These are phyloP conservation scores for Atkinsonella texensis DNA, from an alignment of 2,329 filamentous ascomycete genomes.

Conservation along the genomic window DNA sequence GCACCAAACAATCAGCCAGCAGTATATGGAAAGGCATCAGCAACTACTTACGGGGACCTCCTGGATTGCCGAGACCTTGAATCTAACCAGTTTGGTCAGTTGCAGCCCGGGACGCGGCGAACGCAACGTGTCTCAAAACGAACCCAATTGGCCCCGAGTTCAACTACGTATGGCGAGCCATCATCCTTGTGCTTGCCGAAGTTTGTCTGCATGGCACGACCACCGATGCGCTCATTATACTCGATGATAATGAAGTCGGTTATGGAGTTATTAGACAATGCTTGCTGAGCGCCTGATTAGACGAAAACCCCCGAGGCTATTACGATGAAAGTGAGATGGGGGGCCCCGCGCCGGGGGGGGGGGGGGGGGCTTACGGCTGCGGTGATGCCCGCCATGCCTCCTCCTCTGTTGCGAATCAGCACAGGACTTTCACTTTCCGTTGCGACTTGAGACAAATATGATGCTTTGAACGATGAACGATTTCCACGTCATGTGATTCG, in stretches of 20 bases:
- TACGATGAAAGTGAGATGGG: no score
- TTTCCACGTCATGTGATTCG: neutral
- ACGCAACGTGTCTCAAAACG: neutral
- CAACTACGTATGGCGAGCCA: slow-evolving; percentile 44
- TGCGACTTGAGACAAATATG: neutral
- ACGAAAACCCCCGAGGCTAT: neutral
- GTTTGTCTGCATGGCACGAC: slow-evolving; percentile 43
- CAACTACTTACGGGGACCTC: slow-evolving; percentile 13
- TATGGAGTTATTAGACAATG: slow-evolving; percentile 47
- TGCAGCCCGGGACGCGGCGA: neutral
- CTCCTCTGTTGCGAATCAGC: slow-evolving; percentile 25
- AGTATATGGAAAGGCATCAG: no score
- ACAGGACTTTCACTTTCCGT: neutral
- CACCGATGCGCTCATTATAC: slow-evolving; percentile 49
- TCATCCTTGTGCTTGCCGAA: slow-evolving; percentile 40
- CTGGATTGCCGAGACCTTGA: slow-evolving; percentile 12
- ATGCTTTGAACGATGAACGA: neutral
- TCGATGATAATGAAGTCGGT: slow-evolving; percentile 55
- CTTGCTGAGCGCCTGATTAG: slow-evolving; percentile 26
- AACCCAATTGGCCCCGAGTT: slow-evolving; percentile 57
- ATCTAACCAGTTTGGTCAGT: slow-evolving; percentile 13
- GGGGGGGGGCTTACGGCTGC: slow-evolving; percentile 29
- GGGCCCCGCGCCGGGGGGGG: neutral
- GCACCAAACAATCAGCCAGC: slow-evolving; percentile 6
- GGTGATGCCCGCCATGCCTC: slow-evolving; percentile 50